Conservation (phyloP, 192 early-diverging fungal genomes). For the Coemansia sp. region DNA sequence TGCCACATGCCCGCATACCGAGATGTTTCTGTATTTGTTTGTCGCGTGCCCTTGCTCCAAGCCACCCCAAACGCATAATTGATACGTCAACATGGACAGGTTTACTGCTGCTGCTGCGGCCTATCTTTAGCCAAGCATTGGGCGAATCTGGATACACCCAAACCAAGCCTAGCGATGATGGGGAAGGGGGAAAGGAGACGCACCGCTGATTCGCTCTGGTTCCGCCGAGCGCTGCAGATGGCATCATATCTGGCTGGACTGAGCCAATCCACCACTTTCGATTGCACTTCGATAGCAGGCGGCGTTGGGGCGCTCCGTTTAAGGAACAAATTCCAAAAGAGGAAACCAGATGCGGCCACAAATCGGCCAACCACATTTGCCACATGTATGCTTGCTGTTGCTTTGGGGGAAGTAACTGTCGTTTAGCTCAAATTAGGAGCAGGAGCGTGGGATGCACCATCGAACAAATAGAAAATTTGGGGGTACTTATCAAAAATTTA, state of each 20-base stretch:
- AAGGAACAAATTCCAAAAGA: slow-evolving; percentile 3
- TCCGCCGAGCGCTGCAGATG: not conserved
- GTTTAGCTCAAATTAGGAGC: not conserved
- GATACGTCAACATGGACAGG: not conserved
- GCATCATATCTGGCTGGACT: not conserved
- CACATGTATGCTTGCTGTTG: not conserved
- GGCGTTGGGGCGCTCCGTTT: slow-evolving; percentile 2
- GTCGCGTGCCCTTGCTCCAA: not conserved
- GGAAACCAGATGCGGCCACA: not conserved
- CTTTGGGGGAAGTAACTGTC: not conserved
- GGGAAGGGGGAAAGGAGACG: not conserved
- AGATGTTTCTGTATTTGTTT: not conserved
- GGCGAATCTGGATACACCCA: not conserved
- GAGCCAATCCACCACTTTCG: not conserved
- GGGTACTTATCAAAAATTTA: not conserved
- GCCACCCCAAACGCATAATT: not conserved
- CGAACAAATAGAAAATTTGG: not conserved
- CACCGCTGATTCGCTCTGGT: not conserved
- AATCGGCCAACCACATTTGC: not conserved
- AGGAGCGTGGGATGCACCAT: not conserved
- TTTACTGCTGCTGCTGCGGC: not conserved
- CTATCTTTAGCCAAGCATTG: not conserved
- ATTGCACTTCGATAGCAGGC: not conserved
- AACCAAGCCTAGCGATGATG: not conserved
- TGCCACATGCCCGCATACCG: not conserved